Evolutionary conservation across 106 monocot species (phyloP).

Genomic region (Alisma plantagoaquatica): DNA sequence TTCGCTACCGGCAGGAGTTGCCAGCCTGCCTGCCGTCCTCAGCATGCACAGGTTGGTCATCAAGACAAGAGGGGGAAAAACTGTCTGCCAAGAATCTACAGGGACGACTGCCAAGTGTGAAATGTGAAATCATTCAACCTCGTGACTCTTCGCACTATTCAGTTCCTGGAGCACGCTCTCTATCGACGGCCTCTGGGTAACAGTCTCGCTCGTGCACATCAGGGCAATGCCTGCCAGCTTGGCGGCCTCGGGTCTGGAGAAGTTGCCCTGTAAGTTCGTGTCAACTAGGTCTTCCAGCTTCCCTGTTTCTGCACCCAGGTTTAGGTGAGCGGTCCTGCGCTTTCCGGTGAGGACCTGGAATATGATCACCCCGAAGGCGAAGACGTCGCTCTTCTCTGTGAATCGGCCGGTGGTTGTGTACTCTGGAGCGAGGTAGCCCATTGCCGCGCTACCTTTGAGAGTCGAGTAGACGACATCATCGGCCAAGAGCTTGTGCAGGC

Average conservation of each 20-base stretch:
- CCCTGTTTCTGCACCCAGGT: slow-evolving; percentile 21
- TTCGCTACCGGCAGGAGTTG: too few species aligned
- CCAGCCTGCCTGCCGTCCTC: too few species aligned
- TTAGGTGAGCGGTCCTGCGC: slow-evolving; percentile 19
- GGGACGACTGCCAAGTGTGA: too few species aligned
- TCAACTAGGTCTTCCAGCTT: slow-evolving; percentile 45
- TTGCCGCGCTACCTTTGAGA: slow-evolving; percentile 56
- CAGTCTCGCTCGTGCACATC: slow-evolving; percentile 40
- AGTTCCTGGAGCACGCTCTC: slow-evolving; percentile 36
- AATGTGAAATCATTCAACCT: too few species aligned
- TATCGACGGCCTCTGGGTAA: slow-evolving; percentile 40
- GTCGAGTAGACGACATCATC: slow-evolving; percentile 55
- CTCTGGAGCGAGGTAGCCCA: too few species aligned
- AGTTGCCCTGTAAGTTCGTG: slow-evolving; percentile 26
- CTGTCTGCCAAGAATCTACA: too few species aligned
- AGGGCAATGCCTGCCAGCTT: slow-evolving; percentile 34
- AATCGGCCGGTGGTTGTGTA: slow-evolving; percentile 52
- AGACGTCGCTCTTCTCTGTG: slow-evolving; percentile 61
- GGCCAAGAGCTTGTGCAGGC: slow-evolving; percentile 48
- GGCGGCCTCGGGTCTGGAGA: slow-evolving; percentile 32
- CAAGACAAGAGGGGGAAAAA: too few species aligned
- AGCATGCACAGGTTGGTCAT: too few species aligned
- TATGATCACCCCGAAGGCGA: slow-evolving; percentile 48
- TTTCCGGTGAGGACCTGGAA: slow-evolving; percentile 51
- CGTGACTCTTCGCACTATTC: too few species aligned